Percentiles rank a stretch among this genome's conserved stretches.
Conservation (phyloP, 179 eudicot genomes). For the Carnegiea gigantea region DNA sequence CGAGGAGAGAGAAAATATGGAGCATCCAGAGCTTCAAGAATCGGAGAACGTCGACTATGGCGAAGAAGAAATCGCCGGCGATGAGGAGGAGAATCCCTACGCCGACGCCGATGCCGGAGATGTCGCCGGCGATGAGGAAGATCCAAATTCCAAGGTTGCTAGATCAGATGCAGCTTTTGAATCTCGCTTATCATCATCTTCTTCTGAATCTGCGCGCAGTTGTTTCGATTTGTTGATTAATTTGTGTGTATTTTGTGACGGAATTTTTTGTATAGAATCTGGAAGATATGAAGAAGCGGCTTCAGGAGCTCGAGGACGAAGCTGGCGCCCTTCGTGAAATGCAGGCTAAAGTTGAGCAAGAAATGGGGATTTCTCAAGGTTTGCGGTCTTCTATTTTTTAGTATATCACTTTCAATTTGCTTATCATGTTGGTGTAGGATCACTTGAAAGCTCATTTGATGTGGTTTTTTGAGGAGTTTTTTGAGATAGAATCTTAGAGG, state of each 20-base stretch:
- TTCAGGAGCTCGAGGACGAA: slow-evolving; percentile 40
- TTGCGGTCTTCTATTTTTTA: background rate
- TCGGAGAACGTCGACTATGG: slow-evolving; percentile 27
- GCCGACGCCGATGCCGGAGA: slow-evolving; percentile 19
- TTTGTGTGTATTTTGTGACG: background rate
- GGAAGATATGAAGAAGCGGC: slow-evolving; percentile 35
- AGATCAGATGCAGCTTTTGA: background rate
- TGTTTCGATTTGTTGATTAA: background rate
- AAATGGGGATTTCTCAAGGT: slow-evolving; percentile 39
- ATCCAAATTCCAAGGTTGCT: slow-evolving; percentile 30
- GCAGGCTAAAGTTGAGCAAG: slow-evolving; percentile 42
- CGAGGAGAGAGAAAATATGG: slow-evolving; percentile 26
- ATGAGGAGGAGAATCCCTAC: slow-evolving; percentile 24
- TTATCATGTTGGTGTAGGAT: background rate
- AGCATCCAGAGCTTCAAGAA: slow-evolving; percentile 18
- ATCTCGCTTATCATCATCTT: background rate
- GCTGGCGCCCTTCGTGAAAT: slow-evolving; percentile 44
- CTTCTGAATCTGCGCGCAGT: background rate
- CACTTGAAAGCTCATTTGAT: background rate
- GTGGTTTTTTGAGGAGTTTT: background rate
- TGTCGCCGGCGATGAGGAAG: slow-evolving; percentile 17
- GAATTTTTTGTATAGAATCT: slow-evolving; percentile 23
- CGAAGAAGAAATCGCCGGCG: slow-evolving; percentile 17
- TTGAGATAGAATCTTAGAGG: no score
- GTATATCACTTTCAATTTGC: background rate